Conservation (phyloP, 2,329 filamentous ascomycete genomes). For the Botrytis squamosa region DNA sequence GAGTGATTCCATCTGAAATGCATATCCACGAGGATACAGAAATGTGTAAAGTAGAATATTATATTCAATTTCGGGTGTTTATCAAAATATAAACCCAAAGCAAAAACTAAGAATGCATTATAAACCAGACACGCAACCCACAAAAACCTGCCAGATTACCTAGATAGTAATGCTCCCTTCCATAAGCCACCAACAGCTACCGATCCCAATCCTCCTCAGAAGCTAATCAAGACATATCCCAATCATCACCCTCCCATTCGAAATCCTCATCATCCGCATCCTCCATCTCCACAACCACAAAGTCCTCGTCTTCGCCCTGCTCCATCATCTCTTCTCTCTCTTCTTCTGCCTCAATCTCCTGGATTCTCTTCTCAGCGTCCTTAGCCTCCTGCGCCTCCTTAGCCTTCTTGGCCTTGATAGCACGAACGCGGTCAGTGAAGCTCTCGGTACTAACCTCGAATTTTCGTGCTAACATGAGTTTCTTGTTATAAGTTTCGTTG, state of each 20-base stretch:
- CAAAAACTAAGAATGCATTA: not conserved
- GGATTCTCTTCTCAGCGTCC: not conserved
- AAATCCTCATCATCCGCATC: not conserved
- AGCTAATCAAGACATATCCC: not conserved
- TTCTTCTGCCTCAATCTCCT: not conserved
- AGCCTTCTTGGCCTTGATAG: not conserved
- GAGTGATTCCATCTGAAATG: fast-evolving
- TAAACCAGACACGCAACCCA: not conserved
- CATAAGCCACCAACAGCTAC: not conserved
- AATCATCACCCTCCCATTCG: not conserved
- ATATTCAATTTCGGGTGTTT: too few relatives aligned
- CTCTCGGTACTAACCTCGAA: not conserved
- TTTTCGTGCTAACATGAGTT: not conserved
- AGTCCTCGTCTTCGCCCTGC: not conserved
- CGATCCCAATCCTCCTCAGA: fast-evolving
- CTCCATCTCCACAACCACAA: not conserved
- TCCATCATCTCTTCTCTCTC: not conserved
- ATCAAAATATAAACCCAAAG: not conserved
- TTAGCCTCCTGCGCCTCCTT: not conserved
- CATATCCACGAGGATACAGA: not conserved
- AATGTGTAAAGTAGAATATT: too few relatives aligned
- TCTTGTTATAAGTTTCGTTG: not conserved
- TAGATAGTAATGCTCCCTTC: not conserved
- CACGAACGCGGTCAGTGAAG: not conserved
- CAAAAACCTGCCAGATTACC: not conserved